A percentile compares a stretch with the other conserved stretches of the same genome.
Evolutionary conservation across 345 rosid species (phyloP).

Genomic region (Salix dunnii): DNA sequence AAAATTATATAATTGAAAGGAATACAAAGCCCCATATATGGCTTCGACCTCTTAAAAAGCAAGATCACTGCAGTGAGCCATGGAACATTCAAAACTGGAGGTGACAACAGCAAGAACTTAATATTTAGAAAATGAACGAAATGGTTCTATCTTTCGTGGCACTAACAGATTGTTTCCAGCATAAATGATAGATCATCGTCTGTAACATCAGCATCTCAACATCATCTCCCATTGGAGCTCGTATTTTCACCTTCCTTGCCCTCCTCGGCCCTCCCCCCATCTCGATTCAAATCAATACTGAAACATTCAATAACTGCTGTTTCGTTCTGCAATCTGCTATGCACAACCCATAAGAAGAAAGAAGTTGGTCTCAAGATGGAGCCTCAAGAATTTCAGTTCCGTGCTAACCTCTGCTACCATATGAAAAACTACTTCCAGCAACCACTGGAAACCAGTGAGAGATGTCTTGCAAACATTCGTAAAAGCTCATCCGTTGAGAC

Average conservation of each 20-base stretch:
- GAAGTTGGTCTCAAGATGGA: no score
- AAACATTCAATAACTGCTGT: constrained; percentile 9
- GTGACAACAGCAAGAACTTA: neutral
- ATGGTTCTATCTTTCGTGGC: constrained; percentile 31
- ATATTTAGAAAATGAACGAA: constrained; percentile 10
- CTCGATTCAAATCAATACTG: constrained; percentile 31
- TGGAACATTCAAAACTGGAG: constrained; percentile 2
- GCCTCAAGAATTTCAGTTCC: no score
- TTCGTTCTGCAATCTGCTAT: neutral
- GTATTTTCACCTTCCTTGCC: no score
- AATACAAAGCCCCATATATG: neutral
- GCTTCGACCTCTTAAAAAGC: neutral
- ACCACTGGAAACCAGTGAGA: no score
- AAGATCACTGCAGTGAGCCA: neutral
- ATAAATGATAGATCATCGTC: constrained; percentile 93
- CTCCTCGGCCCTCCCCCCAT: no score
- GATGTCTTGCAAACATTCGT: no score
- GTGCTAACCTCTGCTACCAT: no score
- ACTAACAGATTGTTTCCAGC: constrained; percentile 61
- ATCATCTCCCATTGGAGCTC: no score
- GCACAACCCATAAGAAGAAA: no score
- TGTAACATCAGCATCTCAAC: constrained; percentile 57
- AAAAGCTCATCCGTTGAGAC: no score
- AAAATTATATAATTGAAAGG: neutral
- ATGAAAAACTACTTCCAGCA: no score